phyloP scores from a whole-genome alignment of 805 yeast genomes.

The Monosporozyma aerobia region DNA sequence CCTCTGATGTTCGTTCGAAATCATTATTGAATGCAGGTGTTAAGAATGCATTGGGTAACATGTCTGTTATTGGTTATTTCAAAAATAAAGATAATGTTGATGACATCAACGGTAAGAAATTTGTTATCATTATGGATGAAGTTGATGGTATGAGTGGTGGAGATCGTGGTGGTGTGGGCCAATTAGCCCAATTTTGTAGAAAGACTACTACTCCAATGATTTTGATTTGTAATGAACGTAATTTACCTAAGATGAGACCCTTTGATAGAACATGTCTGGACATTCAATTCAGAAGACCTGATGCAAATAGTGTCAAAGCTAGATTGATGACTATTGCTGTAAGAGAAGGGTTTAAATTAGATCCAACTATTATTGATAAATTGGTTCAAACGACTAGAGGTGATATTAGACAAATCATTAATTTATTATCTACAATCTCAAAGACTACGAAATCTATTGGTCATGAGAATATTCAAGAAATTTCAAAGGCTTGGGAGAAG shows the following conservation, averaged over 20 bases:
- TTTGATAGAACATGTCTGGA: constrained; percentile 79
- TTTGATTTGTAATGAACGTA: constrained; percentile 85
- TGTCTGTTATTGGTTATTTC: constrained; percentile 76
- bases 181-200: constrained; percentile 76
- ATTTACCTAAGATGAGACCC: constrained; percentile 91
- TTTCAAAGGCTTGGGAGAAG: constrained; percentile 74
- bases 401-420: constrained; percentile 91
- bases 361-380: constrained; percentile 72
- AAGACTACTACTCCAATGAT: constrained; percentile 85
- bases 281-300: constrained; percentile 81
- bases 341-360: constrained; percentile 72
- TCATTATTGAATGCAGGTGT: constrained; percentile 59
- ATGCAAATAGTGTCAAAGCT: constrained; percentile 68
- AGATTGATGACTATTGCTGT: constrained; percentile 85
- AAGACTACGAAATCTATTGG: constrained; percentile 54
- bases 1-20: constrained; percentile 86
- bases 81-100: constrained; percentile 26
- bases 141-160: constrained; percentile 99
- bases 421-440: constrained; percentile 76
- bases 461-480: constrained; percentile 50
- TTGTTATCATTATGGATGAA: constrained; percentile 93
- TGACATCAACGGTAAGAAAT: constrained; percentile 40
- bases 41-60: constrained; percentile 64
- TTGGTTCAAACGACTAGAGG: constrained; percentile 77
- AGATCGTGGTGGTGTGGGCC: constrained; percentile 97